phyloP scores from a whole-genome alignment of 306 rosid genomes.

The Prunus kanzakura region DNA sequence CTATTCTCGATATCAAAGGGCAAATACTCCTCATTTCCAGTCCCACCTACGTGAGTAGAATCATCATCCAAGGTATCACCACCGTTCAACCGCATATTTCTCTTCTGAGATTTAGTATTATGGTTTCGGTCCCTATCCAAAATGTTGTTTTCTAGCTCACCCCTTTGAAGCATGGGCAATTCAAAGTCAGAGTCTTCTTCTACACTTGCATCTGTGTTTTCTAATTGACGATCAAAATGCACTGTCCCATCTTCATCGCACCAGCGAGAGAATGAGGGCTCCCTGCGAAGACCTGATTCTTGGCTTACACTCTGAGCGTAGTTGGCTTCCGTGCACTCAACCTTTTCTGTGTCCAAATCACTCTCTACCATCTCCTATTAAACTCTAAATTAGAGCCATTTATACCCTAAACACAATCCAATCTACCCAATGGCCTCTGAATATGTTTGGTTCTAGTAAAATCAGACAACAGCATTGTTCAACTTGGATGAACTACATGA shows the following conservation, averaged over 20 bases:
- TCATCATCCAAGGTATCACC: conserved; percentile 47
- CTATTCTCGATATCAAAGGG: conserved; percentile 66
- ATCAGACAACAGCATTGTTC: conserved; percentile 20
- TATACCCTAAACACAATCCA: conserved; percentile 15
- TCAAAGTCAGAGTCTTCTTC: conserved; percentile 62
- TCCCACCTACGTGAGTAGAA: conserved; percentile 38
- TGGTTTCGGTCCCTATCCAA: conserved; percentile 35
- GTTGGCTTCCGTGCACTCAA: conserved; percentile 27
- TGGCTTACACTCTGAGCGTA: conserved; percentile 30
- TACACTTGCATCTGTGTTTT: conserved; percentile 35
- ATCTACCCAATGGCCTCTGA: conserved; percentile 24
- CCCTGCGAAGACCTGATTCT: conserved; percentile 47
- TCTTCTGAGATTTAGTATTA: conserved; percentile 36
- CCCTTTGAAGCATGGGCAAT: conserved; percentile 45
- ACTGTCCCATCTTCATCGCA: conserved; percentile 51
- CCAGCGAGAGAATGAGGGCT: conserved; percentile 74
- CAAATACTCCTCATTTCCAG: conserved; percentile 47
- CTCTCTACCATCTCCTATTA: conserved; percentile 56
- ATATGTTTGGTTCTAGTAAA: conserved; percentile 26
- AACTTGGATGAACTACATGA: conserved; percentile 16
- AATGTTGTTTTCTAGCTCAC: conserved; percentile 34
- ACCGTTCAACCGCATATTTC: conserved; percentile 44
- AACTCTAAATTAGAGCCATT: conserved; percentile 37
- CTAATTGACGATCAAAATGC: conserved; percentile 35
- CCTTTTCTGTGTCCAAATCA: conserved; percentile 44